Percentiles rank a stretch among this genome's conserved stretches.
Conservation (phyloP, 1,284 basidiomycete genomes). For the Ceratobasidium sp. region DNA sequence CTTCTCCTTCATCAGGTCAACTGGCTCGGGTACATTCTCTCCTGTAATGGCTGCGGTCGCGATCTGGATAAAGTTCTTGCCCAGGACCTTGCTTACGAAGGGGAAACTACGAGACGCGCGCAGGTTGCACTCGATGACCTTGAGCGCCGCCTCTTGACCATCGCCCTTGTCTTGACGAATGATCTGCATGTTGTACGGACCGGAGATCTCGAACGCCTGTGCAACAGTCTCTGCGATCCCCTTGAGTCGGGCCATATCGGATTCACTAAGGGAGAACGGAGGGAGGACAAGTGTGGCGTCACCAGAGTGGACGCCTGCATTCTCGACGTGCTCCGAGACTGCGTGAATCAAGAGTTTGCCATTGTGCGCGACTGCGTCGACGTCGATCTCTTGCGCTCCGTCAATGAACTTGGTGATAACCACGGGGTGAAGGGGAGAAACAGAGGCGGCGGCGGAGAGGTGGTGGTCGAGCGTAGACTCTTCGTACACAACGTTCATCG, state of each 20-base stretch:
- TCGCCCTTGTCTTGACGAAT: conserved; percentile 77
- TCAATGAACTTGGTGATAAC: conserved; percentile 99
- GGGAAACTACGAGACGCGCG: conserved; percentile 99
- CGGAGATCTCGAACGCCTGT: conserved; percentile 94
- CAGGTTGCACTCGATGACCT: conserved; percentile 99
- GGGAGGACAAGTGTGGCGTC: conserved; percentile 98
- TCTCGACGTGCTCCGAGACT: conserved; percentile 98
- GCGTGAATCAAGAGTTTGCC: conserved; percentile 97
- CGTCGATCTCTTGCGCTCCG: conserved; percentile 96
- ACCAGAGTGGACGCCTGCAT: conserved; percentile 98
- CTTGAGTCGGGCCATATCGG: conserved; percentile 91
- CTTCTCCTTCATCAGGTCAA: conserved; percentile 94
- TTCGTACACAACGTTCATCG: conserved; percentile 99
- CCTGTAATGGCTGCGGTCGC: conserved; percentile 94
- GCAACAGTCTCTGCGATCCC: conserved; percentile 96
- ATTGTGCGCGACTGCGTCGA: conserved; percentile 96
- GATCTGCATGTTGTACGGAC: conserved; percentile 99
- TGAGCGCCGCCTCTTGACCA: conserved; percentile 76
- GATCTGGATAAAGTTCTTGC: conserved; percentile 96
- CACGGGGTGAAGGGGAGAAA: conserved; percentile 97
- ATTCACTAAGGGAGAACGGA: conserved; percentile 85
- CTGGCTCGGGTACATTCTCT: conserved; percentile 89
- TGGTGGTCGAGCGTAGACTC: conserved; percentile 91
- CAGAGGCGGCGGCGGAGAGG: conserved; percentile 93
- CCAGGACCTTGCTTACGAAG: conserved; percentile 98